A percentile compares a stretch with the other conserved stretches of the same genome.
Evolutionary conservation across 805 yeast species (phyloP).

Genomic region (Candida patagonica): DNA sequence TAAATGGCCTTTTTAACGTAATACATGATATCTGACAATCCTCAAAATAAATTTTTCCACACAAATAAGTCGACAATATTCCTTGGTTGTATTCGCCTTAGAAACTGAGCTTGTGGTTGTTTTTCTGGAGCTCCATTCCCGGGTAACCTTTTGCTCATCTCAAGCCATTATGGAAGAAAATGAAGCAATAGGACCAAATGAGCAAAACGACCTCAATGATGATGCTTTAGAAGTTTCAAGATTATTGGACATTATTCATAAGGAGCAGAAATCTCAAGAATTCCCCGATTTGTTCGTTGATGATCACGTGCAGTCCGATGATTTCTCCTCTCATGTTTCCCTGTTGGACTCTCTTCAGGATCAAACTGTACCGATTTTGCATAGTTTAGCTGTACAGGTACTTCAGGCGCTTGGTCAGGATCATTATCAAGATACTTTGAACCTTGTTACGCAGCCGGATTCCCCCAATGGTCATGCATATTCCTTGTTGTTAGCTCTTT

Average conservation of each 20-base stretch:
- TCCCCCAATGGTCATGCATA: constrained; percentile 53
- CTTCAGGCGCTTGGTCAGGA: constrained; percentile 62
- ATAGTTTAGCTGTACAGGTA: constrained; percentile 73
- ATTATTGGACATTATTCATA: constrained; percentile 10
- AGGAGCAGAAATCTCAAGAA: constrained; percentile 5
- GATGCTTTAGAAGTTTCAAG: constrained; percentile 6
- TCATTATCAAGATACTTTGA: constrained; percentile 67
- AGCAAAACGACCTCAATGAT: not conserved
- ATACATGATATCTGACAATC: no score
- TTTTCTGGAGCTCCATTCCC: no score
- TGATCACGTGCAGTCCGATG: not conserved
- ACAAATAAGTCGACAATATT: no score
- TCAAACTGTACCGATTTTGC: constrained; percentile 52
- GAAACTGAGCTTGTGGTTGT: no score
- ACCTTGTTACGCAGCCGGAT: constrained; percentile 55
- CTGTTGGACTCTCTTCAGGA: constrained; percentile 1
- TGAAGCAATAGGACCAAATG: not conserved
- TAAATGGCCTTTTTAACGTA: constrained; percentile 76
- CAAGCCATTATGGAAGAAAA: constrained; percentile 2
- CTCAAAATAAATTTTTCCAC: no score
- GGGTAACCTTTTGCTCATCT: no score
- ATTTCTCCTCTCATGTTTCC: not conserved
- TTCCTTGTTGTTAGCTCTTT: constrained; percentile 59
- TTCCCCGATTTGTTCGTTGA: not conserved
- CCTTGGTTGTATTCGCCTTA: no score